Base-by-base conservation (phyloP, 2,329 filamentous ascomycete species). In the Cladophialophora immunda region DNA sequence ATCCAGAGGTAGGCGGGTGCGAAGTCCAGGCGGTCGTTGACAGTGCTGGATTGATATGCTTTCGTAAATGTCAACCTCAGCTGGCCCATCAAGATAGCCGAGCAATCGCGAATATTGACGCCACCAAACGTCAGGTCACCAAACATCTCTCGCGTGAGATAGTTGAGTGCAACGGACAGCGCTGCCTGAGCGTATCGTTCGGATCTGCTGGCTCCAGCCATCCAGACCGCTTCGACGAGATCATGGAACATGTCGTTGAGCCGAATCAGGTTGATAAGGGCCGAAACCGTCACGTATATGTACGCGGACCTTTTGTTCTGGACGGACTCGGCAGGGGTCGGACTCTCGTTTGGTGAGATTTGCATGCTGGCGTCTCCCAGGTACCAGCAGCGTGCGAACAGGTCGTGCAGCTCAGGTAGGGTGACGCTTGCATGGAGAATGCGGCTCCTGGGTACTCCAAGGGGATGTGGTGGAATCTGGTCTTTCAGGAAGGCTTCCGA, bases 181-280 rank as follows among this genome's bases (percentile, higher is more conserved):
- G 30, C 56, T 38, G 36, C 56, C 36, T 38, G 30, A 17, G 56
- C 45, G 36, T 58, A 58, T 45, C 56, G 41, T 25, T 58, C 56
- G 56, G 30, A 9, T 3, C 11, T 27, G n/a, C 56, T 41, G 56
- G 6, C n/a, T 8, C 38, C n/a, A 17, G 32, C 56, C 56, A 58
- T 58, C 56, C 30, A 58, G 9, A 45, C 56, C 19, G n/a, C 56
- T 36, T 58, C 56, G 56, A 38, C 36, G 25, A 58, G 56, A 38
- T 58, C 32, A 41, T 58, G 32, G 9, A 36, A 58, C 56, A 58
- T 58, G 36, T 58, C 56, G n/a, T 58, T 58, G 56, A 58, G 56
- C 11, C 56, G 56, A 25, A 32, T 38, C 25, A 58, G 30, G 36
- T 58, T 29, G 7, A 41, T 25, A 9, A 58, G 27, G 22, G 53